phyloP scores from a whole-genome alignment of 2,329 filamentous ascomycete species.

The Stachybotrys echinatus region DNA sequence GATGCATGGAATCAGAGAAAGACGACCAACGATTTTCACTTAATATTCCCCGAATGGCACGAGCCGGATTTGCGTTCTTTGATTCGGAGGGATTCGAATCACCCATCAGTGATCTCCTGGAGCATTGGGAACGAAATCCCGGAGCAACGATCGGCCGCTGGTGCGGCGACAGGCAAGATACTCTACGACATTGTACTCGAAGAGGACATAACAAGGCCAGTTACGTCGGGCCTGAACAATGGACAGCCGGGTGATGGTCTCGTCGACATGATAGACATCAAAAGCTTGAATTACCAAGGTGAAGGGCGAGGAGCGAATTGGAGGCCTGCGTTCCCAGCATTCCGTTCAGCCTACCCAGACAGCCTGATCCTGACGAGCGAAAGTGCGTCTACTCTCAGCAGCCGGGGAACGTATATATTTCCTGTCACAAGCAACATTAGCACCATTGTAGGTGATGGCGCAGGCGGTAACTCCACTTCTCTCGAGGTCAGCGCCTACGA shows the following conservation, averaged over 20 bases:
- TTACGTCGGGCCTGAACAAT: constrained; percentile 40
- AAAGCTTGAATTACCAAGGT: constrained; percentile 52
- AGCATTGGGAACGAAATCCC: constrained; percentile 49
- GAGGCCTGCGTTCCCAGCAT: constrained; percentile 33
- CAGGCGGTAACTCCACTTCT: constrained; percentile 14
- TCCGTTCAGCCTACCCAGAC: constrained; percentile 37
- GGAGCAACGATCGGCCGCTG: constrained; percentile 34
- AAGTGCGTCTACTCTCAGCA: constrained; percentile 39
- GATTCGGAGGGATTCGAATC: constrained; percentile 50
- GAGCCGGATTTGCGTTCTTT: constrained; percentile 47
- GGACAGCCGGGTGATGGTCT: constrained; percentile 32
- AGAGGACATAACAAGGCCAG: constrained; percentile 42
- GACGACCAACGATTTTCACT: constrained; percentile 41
- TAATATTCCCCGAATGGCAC: constrained; percentile 47
- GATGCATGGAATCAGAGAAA: constrained; percentile 43
- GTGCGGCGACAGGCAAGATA: constrained; percentile 21
- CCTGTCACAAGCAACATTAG: constrained; percentile 36
- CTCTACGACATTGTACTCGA: constrained; percentile 36
- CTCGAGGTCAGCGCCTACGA: constrained; percentile 41
- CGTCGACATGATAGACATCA: constrained; percentile 36
- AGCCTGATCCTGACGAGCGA: constrained; percentile 41
- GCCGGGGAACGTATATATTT: constrained; percentile 47
- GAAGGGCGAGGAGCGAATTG: constrained; percentile 29
- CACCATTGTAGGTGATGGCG: constrained; percentile 12
- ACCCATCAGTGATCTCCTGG: constrained; percentile 47